A percentile compares a stretch with the other conserved stretches of the same genome.
Conservation (phyloP, 1,284 basidiomycete genomes). For the Fomitopsis schrenkii region DNA sequence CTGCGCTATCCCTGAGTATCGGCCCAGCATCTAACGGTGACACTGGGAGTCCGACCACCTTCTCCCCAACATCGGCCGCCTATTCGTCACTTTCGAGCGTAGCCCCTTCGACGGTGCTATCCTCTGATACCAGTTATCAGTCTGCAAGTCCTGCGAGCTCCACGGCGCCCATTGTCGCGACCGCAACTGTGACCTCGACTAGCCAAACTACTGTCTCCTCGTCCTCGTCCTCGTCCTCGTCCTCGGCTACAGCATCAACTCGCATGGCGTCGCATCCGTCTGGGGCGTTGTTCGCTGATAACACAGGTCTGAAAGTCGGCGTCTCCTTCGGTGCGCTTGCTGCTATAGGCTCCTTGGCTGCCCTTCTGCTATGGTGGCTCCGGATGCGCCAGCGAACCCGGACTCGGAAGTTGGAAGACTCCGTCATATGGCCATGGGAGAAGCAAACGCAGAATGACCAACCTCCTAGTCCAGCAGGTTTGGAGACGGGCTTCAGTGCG, state of each 20-base stretch:
- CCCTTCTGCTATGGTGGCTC: constrained; percentile 36
- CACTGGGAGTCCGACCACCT: background rate
- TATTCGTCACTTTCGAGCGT: background rate
- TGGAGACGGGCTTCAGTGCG: constrained; percentile 9
- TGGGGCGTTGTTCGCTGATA: constrained; percentile 9
- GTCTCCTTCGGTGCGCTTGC: constrained; percentile 40
- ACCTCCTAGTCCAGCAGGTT: constrained; percentile 5
- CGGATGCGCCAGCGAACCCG: constrained; percentile 32
- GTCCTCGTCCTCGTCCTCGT: constrained; percentile 2
- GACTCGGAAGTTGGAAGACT: constrained; percentile 24
- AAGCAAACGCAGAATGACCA: constrained; percentile 10
- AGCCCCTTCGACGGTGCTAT: background rate
- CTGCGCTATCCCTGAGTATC: background rate
- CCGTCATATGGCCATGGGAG: constrained; percentile 29
- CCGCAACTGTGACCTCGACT: background rate
- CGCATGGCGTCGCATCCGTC: constrained; percentile 6
- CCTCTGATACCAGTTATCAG: background rate
- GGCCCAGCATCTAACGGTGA: background rate
- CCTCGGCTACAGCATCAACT: background rate
- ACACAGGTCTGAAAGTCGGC: constrained; percentile 39
- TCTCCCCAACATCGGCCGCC: no score
- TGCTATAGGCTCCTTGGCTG: constrained; percentile 34
- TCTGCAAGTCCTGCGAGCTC: background rate
- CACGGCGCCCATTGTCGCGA: background rate
- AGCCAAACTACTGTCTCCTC: constrained; percentile 1